Percentiles rank a stretch among this genome's conserved stretches.
phyloP scores from a whole-genome alignment of 768 basidiomycete species.

The Sistotremastrum suecicum region DNA sequence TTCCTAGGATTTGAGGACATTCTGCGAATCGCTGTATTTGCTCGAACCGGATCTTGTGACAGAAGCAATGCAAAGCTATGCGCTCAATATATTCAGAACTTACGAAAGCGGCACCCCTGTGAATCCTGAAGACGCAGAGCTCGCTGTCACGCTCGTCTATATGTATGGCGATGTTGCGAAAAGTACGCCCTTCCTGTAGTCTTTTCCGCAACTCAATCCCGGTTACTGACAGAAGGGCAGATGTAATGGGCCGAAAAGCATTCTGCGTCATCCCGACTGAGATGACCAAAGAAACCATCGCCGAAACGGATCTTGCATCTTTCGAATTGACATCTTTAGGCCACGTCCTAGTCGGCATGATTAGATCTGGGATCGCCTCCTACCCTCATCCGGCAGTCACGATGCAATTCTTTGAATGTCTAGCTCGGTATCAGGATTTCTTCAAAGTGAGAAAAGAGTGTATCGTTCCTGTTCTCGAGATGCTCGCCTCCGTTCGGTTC shows the following conservation, averaged over 20 bases:
- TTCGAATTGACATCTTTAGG: conserved; percentile 85
- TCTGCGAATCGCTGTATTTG: conserved; percentile 74
- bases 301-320: conserved; percentile 54
- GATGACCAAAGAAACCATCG: conserved; percentile 53
- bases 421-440: conserved; percentile 87
- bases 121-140: conserved; percentile 87
- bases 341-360: conserved; percentile 73
- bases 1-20: conserved; percentile 62
- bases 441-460: conserved; percentile 88
- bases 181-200: conserved; percentile 32
- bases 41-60: conserved; percentile 83
- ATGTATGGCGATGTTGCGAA: conserved; percentile 91
- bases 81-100: conserved; percentile 59
- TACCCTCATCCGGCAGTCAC: conserved; percentile 77
- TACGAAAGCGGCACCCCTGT: conserved; percentile 49
- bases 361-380: conserved; percentile 66
- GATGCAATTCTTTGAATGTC: conserved; percentile 87
- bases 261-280: conserved; percentile 71
- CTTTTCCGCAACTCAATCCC: not conserved
- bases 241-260: conserved; percentile 68
- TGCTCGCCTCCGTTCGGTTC: conserved; percentile 74
- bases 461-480: conserved; percentile 75
- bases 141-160: conserved; percentile 85
- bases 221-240: conserved; percentile 26
- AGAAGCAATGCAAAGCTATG: conserved; percentile 55